phyloP scores from a whole-genome alignment of 1,284 basidiomycete genomes.

The Volvariella surrecta region DNA sequence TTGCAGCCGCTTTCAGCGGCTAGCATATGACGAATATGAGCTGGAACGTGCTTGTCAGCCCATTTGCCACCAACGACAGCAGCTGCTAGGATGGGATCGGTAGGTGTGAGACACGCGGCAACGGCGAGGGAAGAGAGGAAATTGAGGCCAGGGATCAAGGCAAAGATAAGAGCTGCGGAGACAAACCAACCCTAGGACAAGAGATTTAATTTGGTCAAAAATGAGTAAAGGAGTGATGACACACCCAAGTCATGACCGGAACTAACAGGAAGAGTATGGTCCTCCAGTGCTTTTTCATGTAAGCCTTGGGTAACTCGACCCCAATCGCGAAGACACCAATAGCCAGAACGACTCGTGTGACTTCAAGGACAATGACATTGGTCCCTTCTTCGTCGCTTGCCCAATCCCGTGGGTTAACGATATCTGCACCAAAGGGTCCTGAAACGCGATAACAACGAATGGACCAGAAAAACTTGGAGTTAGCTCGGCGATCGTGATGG shows the following conservation, averaged over 20 bases:
- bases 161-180: constrained; percentile 83
- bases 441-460: background rate
- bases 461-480: background rate
- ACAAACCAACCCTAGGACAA: constrained; percentile 80
- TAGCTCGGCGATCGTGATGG: constrained; percentile 11
- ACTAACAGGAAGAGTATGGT: constrained; percentile 81
- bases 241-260: constrained; percentile 85
- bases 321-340: constrained; percentile 98
- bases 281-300: constrained; percentile 88
- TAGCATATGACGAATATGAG: constrained; percentile 83
- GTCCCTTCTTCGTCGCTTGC: constrained; percentile 45
- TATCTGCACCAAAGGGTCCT: constrained; percentile 80
- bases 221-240: constrained; percentile 17
- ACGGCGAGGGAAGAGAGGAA: constrained; percentile 86
- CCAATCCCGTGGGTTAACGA: constrained; percentile 88
- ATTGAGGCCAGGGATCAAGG: constrained; percentile 77
- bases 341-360: constrained; percentile 93
- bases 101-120: constrained; percentile 92
- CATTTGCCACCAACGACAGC: constrained; percentile 95
- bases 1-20: constrained; percentile 93
- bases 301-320: constrained; percentile 90
- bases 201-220: background rate
- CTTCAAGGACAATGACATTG: constrained; percentile 79
- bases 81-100: constrained; percentile 89
- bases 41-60: constrained; percentile 96